Evolutionary conservation across 192 early-diverging fungal genomes (phyloP), one percentile per base, ranked within the genome.

Genomic region (Diversispora eburnea): DNA sequence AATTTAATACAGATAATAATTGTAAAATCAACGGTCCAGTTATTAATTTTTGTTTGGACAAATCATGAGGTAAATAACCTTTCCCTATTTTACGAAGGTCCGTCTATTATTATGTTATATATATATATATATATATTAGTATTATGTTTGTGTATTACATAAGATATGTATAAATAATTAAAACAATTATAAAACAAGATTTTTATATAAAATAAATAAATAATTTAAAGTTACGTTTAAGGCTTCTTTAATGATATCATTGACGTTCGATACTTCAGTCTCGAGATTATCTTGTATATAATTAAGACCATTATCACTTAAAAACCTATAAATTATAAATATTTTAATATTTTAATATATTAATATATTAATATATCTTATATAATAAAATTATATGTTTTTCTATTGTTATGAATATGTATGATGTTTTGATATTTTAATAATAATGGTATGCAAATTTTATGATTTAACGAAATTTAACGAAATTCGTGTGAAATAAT

Each of bases 1-100:
- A 33, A 33, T 80, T 80, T 8, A 49, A 60, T 33, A 77, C 55
- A 47, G 71, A 55, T 19, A 78, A 68, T n/a, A 80, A 61, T 56
- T 80, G 79, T 22, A 80, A 45, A 9, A 80, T 52, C 17, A 71
- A 57, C 6, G 63, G 68, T 9, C 5, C n/a, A 5, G 72, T 64
- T 8, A 78, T 41, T 48, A 25, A 0, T 49, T 42, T 45, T n/a
- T 33, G 9, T 42, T 41, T 42, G 33, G 62, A 45, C 10, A 64
- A 12, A 64, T 64, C 62, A 17, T 19, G 33, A 22, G 22, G 22
- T 12, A 64, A 64, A 6, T 10, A 8, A 12, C 62, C 62, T 42
- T 10, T 13, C 12, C 42, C 39, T 9, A 64, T 42, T 41, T 13
- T 9, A 12, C 62, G 9, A 64, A 64, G 62, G 10, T 64, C 62